phyloP scores from a whole-genome alignment of 441 rosid species.

The Rhodomyrtus psidioides region DNA sequence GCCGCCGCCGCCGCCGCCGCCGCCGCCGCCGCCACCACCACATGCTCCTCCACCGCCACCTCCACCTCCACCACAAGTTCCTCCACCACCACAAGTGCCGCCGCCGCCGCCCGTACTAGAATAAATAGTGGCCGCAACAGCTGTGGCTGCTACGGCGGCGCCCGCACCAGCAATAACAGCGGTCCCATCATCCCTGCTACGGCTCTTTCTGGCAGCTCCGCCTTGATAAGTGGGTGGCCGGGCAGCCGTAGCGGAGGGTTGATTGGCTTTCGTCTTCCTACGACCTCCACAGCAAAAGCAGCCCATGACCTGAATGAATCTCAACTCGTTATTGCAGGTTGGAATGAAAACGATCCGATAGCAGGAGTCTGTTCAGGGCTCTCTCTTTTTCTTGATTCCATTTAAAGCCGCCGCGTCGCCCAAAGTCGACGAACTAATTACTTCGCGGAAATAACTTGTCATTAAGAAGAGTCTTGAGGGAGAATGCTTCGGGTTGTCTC shows the following conservation, averaged over 20 bases:
- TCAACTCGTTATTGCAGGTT: not conserved
- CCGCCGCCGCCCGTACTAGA: not conserved
- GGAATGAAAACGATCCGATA: not conserved
- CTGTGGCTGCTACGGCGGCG: not conserved
- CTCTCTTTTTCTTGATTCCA: not conserved
- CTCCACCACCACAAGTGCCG: not conserved
- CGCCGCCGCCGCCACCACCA: not conserved
- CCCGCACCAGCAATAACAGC: not conserved
- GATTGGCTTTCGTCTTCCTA: not conserved
- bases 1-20: accelerated
- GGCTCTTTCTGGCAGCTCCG: not conserved
- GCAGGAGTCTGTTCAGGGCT: not conserved
- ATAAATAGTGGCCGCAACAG: not conserved
- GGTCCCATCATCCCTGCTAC: not conserved
- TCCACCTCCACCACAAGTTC: not conserved
- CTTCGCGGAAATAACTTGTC: not conserved
- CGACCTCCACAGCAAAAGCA: not conserved
- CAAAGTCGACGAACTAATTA: not conserved
- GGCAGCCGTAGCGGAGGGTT: not conserved
- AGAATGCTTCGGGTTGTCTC: not conserved
- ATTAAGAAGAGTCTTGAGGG: not conserved
- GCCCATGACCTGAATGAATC: not conserved
- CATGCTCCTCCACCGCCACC: not conserved
- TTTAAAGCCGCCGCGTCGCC: not conserved
- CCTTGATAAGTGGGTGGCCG: not conserved